Base-by-base conservation (phyloP, 2,329 filamentous ascomycete species). In the Apiospora kogelbergensis region DNA sequence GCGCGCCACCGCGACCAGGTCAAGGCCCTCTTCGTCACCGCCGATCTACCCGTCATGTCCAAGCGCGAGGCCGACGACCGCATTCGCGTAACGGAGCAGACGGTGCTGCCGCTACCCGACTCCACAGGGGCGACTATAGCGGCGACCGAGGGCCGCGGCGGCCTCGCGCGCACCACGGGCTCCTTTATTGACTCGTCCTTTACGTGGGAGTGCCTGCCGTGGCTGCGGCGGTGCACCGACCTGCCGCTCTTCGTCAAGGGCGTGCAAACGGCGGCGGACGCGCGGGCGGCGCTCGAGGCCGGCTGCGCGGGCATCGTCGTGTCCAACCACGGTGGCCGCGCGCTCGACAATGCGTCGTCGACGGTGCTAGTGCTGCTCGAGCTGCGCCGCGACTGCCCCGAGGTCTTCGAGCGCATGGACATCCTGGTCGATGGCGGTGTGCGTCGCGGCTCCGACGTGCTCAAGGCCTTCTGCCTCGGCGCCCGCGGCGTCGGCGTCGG, bases 241-340 rank as follows among this genome's bases (percentile, higher is more conserved):
- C 82, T 89, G 9, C 81, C 89, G 74, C 72, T 93, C 82, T 80
- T 90, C 72, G 65, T 93, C 33, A 94, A 93, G 78, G 91, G 91
- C 0, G 87, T 94, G n/a, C 90, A 93, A 80, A 88, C 86, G 17
- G 86, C 88, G 0, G 81, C 83, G 46, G 91, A 94, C 77, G 91
- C 91, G 17, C 81, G 84, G 67, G 84, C 82, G 72, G 89, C 89
- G 2, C 83, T 89, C 42, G 84, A 90, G 66, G 74, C 84, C 15
- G 90, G 89, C 0, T 86, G 88, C 3, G 88, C 93, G 72, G 91
- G 88, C 0, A 91, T 94, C 65, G 84, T 93, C 1, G 82, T 93
- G 1, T 88, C 85, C 15, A 94, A 94, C 73, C 91, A 94, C 76
- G 91, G 91, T 1, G 91, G 91, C 0, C 79, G 91, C 46, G 84